phyloP scores from a whole-genome alignment of 306 rosid genomes.

The Sicyos edulis region DNA sequence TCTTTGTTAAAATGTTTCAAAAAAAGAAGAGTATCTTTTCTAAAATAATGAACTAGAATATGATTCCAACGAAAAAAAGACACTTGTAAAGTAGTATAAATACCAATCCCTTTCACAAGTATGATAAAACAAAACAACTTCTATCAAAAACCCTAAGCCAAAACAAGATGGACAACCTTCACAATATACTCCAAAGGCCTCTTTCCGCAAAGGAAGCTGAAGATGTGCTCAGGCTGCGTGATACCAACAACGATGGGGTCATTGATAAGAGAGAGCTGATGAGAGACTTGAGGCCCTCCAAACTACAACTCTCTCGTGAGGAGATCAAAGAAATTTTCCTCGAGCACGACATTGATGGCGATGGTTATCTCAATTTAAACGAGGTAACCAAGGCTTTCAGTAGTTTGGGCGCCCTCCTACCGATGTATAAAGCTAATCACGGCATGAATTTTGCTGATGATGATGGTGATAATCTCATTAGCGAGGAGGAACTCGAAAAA shows the following conservation, averaged over 20 bases:
- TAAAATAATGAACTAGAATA: background rate
- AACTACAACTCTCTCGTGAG: background rate
- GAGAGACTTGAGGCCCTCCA: background rate
- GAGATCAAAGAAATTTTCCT: background rate
- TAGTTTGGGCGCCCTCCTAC: background rate
- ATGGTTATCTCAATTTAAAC: background rate
- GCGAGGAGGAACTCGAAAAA: background rate
- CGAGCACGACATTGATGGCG: background rate
- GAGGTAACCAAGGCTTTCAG: background rate
- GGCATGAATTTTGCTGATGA: background rate
- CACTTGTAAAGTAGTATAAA: background rate
- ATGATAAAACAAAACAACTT: background rate
- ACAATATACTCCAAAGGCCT: background rate
- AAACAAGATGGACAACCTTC: background rate
- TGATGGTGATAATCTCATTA: background rate
- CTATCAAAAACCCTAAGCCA: background rate
- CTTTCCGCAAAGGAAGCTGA: background rate
- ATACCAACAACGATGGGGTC: background rate
- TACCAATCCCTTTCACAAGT: background rate
- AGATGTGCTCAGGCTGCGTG: background rate
- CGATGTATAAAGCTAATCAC: background rate
- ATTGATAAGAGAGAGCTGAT: background rate
- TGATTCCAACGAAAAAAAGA: background rate
- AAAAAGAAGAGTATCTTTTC: too few species aligned
- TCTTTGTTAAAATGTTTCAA: too few species aligned